phyloP scores from a whole-genome alignment of 164 flowering plant genomes.

The Pachysandra terminalis region DNA sequence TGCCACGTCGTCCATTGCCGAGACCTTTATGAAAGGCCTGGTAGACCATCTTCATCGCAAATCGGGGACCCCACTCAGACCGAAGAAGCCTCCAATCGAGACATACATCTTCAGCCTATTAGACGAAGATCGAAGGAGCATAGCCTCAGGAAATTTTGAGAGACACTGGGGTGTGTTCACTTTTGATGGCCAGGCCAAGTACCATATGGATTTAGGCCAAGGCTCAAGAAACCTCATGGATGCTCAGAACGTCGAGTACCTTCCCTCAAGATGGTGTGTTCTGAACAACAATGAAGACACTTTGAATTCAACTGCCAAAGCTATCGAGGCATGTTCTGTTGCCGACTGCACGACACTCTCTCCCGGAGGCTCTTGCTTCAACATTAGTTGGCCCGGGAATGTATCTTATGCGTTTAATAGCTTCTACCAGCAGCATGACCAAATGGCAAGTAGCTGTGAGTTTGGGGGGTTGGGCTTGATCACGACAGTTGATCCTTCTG shows the following conservation, averaged over 20 bases:
- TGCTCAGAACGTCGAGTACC: constrained; percentile 69
- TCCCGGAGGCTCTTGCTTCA: constrained; percentile 83
- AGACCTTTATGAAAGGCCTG: constrained; percentile 64
- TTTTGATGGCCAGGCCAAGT: constrained; percentile 92
- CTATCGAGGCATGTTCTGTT: constrained; percentile 49
- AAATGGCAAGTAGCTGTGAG: constrained; percentile 63
- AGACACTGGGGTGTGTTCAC: constrained; percentile 92
- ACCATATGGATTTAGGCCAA: constrained; percentile 52
- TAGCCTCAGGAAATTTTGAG: constrained; percentile 55
- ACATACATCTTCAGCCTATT: constrained; percentile 60
- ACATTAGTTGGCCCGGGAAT: constrained; percentile 77
- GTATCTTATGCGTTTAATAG: constrained; percentile 85
- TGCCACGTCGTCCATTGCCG: constrained; percentile 60
- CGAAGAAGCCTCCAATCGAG: constrained; percentile 49
- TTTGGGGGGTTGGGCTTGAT: constrained; percentile 87
- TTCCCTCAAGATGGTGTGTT: constrained; percentile 84
- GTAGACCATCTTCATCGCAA: constrained; percentile 51
- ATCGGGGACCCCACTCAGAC: constrained; percentile 69
- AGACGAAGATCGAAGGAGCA: constrained; percentile 75
- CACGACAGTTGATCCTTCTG: constrained; percentile 86
- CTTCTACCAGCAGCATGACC: constrained; percentile 83
- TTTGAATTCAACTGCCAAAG: constrained; percentile 51
- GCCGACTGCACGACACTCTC: constrained; percentile 77
- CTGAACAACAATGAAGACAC: constrained; percentile 67
- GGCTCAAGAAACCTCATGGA: constrained; percentile 47